A percentile compares a stretch with the other conserved stretches of the same genome.
phyloP scores from a whole-genome alignment of 2,329 filamentous ascomycete genomes.

The Fusarium illudens region DNA sequence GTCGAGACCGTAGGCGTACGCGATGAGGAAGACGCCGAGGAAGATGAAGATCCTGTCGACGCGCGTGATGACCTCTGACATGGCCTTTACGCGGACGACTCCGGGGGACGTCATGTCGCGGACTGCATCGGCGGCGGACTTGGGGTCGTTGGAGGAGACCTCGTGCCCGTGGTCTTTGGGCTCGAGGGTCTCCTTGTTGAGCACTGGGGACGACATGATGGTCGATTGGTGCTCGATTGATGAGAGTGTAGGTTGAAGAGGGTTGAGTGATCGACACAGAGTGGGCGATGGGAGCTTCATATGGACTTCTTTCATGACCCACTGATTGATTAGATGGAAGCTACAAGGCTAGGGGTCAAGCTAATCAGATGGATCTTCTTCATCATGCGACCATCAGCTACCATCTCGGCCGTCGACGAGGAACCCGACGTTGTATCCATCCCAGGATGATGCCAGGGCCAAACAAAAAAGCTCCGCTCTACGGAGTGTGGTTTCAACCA shows the following conservation, averaged over 20 bases:
- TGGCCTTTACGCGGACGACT: conserved; percentile 66
- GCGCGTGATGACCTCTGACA: conserved; percentile 60
- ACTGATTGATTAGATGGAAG: conserved; percentile 34
- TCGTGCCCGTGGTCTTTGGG: conserved; percentile 13
- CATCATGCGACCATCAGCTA: conserved; percentile 8
- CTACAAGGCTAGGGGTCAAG: background rate
- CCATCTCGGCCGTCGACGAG: background rate
- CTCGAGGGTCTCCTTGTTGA: conserved; percentile 8
- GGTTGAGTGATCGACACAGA: background rate
- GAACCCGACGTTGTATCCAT: background rate
- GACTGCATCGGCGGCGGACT: conserved; percentile 38
- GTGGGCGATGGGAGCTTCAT: background rate
- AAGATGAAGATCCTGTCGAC: conserved; percentile 66
- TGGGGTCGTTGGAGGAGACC: background rate
- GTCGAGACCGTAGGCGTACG: conserved; percentile 71
- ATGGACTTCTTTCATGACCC: background rate
- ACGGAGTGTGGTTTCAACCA: no score
- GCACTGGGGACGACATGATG: conserved; percentile 27
- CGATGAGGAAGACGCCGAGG: conserved; percentile 67
- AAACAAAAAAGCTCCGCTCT: background rate
- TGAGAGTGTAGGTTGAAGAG: background rate
- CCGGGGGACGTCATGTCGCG: conserved; percentile 56
- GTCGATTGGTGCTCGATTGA: background rate
- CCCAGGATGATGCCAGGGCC: background rate
- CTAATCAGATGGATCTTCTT: background rate